Base-by-base conservation (phyloP, 225 moss, liverwort and hornwort genomes). In the Lunularia cruciata region DNA sequence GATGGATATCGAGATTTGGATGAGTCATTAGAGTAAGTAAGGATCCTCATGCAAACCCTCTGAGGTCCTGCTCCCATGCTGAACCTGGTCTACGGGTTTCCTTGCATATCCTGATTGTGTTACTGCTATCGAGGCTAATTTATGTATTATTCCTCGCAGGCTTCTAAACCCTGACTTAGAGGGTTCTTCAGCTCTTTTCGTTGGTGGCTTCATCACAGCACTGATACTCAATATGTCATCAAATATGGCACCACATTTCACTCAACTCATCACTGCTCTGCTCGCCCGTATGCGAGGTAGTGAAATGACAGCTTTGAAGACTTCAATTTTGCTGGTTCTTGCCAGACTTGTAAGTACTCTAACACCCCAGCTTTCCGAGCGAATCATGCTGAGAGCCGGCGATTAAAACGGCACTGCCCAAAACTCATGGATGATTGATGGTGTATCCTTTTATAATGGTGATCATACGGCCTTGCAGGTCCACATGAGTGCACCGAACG, bases 401-500 rank as follows among this genome's bases (percentile, higher is more conserved):
- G n/a, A n/a, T n/a, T n/a, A n/a, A n/a, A n/a, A n/a, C n/a, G n/a
- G n/a, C n/a, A n/a, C n/a, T n/a, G n/a, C n/a, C n/a, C n/a, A n/a
- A n/a, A n/a, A n/a, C n/a, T n/a, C n/a, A n/a, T n/a, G n/a, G n/a
- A n/a, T n/a, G n/a, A n/a, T n/a, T n/a, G n/a, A n/a, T n/a, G n/a
- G n/a, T n/a, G n/a, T n/a, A n/a, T n/a, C n/a, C n/a, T n/a, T n/a
- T n/a, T n/a, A n/a, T n/a, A n/a, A n/a, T n/a, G n/a, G n/a, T n/a
- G n/a, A n/a, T n/a, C n/a, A n/a, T n/a, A n/a, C 5, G 11, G 26
- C 32, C 48, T 20, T 35, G 39, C 77, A 93, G 92, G 86, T 90
- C 65, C 93, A 94, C 70, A 85, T 90, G 90, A 88, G 87, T 75
- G 73, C 84, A 63, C 88, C 93, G 52, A 90, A 94, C 78, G 81